Evolutionary conservation across 495 filamentous ascomycete species (phyloP).

Genomic region (Tricharina praecox): DNA sequence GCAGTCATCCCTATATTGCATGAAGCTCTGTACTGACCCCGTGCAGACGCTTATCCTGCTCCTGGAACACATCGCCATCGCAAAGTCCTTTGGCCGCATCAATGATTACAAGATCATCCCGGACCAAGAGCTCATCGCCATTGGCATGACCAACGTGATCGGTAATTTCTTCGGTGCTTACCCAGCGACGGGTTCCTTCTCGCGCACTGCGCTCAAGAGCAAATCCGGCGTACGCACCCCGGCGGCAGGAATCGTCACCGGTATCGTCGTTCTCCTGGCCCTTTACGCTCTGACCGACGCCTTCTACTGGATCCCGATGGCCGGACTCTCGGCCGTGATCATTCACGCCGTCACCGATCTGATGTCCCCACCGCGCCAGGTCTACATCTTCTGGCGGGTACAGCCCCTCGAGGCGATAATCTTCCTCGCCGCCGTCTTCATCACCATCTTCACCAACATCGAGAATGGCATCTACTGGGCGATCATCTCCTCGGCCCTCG

Average conservation of each 20-base stretch:
- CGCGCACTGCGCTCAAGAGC: conserved; percentile 33
- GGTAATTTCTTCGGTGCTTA: conserved; percentile 38
- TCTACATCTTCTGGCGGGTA: conserved; percentile 37
- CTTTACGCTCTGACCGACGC: conserved; percentile 37
- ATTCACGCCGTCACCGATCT: conserved; percentile 39
- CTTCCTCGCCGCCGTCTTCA: conserved; percentile 36
- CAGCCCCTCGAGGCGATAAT: conserved; percentile 36
- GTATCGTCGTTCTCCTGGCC: conserved; percentile 36
- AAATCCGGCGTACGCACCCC: conserved; percentile 39
- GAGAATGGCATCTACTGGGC: conserved; percentile 39
- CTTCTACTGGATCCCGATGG: conserved; percentile 37
- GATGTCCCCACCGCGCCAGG: conserved; percentile 32
- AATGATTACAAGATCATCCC: conserved; percentile 41
- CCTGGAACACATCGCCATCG: conserved; percentile 40
- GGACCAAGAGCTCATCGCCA: conserved; percentile 38
- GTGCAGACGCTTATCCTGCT: conserved; percentile 32
- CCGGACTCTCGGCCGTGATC: conserved; percentile 33
- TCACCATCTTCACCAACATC: conserved; percentile 36
- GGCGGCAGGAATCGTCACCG: conserved; percentile 36
- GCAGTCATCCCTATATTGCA: neutral
- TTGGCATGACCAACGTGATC: conserved; percentile 37
- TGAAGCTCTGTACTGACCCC: neutral
- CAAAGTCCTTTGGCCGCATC: conserved; percentile 37
- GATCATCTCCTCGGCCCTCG: conserved; percentile 29
- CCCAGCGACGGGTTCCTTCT: conserved; percentile 38